Evolutionary conservation across 495 filamentous ascomycete genomes (phyloP).

Genomic region (Rhizodiscina lignyota): DNA sequence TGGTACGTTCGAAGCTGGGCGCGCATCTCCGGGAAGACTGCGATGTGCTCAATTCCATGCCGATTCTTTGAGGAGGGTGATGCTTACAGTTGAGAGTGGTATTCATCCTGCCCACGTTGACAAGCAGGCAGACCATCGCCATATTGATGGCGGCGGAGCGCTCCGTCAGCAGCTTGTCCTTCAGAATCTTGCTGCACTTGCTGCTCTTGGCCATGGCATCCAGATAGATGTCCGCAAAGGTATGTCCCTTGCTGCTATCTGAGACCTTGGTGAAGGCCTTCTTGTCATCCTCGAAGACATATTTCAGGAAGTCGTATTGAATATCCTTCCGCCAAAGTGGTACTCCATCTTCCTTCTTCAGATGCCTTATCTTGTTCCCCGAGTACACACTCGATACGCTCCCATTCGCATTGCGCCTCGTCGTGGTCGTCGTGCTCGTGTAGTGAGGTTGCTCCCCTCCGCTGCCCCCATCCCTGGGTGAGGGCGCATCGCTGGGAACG

Average conservation of each 20-base stretch:
- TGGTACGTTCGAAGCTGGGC: conserved; percentile 96
- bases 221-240: conserved; percentile 92
- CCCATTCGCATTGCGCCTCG: conserved; percentile 47
- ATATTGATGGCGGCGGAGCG: conserved; percentile 84
- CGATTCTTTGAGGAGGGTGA: background rate
- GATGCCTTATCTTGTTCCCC: conserved; percentile 84
- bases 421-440: conserved; percentile 38
- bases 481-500: too few species aligned
- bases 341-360: conserved; percentile 96
- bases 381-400: conserved; percentile 55
- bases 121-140: conserved; percentile 97
- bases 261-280: conserved; percentile 79
- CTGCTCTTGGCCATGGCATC: conserved; percentile 97
- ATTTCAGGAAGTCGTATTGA: conserved; percentile 83
- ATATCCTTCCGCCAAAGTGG: conserved; percentile 96
- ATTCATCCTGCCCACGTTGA: conserved; percentile 97
- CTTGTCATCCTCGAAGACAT: conserved; percentile 75
- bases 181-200: conserved; percentile 96
- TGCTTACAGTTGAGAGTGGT: conserved; percentile 86
- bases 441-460: conserved; percentile 28
- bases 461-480: too few species aligned
- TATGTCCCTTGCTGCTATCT: conserved; percentile 53
- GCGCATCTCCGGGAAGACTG: conserved; percentile 99
- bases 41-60: conserved; percentile 1
- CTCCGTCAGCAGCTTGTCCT: conserved; percentile 90